Evolutionary conservation across 768 basidiomycete genomes (phyloP).

Genomic region (Peribolospora kevripleyi): DNA sequence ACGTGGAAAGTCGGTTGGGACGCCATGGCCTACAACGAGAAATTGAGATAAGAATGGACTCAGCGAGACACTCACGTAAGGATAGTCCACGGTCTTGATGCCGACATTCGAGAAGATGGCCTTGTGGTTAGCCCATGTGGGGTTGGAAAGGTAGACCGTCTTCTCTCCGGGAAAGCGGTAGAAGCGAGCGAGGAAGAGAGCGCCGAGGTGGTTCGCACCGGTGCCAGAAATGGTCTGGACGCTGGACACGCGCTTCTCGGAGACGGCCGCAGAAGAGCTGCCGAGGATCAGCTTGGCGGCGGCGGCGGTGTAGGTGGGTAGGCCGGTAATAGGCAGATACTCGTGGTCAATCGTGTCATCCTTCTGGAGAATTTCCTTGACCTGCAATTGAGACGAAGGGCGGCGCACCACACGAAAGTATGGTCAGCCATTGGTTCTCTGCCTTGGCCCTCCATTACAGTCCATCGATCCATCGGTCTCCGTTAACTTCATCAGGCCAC

Average conservation of each 20-base stretch:
- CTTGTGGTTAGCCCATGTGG: slow-evolving; percentile 83
- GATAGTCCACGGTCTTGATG: slow-evolving; percentile 57
- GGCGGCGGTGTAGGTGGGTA: slow-evolving; percentile 56
- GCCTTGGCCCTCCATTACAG: neutral
- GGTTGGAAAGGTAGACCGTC: slow-evolving; percentile 61
- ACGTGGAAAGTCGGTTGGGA: neutral
- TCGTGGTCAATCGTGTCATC: slow-evolving; percentile 62
- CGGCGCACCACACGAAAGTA: neutral
- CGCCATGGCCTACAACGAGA: too few relatives aligned
- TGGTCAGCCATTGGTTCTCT: neutral
- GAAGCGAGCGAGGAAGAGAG: slow-evolving; percentile 67
- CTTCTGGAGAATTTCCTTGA: slow-evolving; percentile 41
- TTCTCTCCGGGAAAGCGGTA: slow-evolving; percentile 34
- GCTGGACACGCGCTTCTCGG: slow-evolving; percentile 38
- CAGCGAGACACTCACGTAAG: slow-evolving; percentile 27
- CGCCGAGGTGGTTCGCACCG: slow-evolving; percentile 86
- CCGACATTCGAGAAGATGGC: slow-evolving; percentile 75
- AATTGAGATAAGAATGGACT: too few relatives aligned
- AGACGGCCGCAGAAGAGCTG: slow-evolving; percentile 44
- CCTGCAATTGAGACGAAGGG: slow-evolving; percentile 21
- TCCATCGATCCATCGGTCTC: neutral
- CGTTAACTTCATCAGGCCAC: neutral
- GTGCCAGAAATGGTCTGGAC: slow-evolving; percentile 95
- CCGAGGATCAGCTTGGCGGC: slow-evolving; percentile 84
- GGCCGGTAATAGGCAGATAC: slow-evolving; percentile 85